These are phyloP conservation scores for Pulicaria dysenterica DNA, from an alignment of 129 eudicot genomes.

Conservation along the genomic window DNA sequence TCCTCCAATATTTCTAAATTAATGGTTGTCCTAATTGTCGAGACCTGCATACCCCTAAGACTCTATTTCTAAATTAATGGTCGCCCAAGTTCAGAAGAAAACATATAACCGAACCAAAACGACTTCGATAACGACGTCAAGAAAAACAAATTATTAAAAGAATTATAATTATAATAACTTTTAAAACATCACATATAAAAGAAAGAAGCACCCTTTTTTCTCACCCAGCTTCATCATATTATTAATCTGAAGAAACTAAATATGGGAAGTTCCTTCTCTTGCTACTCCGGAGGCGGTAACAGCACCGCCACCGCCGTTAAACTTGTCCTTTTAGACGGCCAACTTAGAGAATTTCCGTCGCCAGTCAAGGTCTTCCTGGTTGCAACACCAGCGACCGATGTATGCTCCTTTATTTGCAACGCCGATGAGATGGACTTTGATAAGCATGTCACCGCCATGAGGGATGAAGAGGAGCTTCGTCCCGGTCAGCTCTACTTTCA, in stretches of 20 bases:
- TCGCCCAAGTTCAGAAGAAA: not conserved
- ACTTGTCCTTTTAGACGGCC: conserved; percentile 45
- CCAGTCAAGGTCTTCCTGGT: conserved; percentile 40
- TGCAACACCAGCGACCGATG: conserved; percentile 3
- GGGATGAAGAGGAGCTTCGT: conserved; percentile 44
- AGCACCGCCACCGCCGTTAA: conserved; percentile 33
- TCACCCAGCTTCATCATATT: not conserved
- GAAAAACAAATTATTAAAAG: too few relatives aligned
- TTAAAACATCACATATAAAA: not conserved
- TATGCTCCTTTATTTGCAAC: conserved; percentile 48
- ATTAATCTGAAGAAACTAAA: not conserved
- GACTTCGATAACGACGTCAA: conserved; percentile 30
- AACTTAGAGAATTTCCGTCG: conserved; percentile 36
- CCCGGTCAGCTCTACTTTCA: conserved; percentile 55
- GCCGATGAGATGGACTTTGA: conserved; percentile 58
- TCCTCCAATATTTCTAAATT: too few relatives aligned
- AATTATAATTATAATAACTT: not conserved
- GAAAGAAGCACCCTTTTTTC: not conserved
- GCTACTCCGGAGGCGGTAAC: conserved; percentile 32
- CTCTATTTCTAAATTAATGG: too few relatives aligned
- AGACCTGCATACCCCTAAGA: too few relatives aligned
- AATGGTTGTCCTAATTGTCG: too few relatives aligned
- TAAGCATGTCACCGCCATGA: conserved; percentile 38
- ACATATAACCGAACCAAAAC: conserved; percentile 17
- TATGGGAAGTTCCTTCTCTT: conserved; percentile 48